A percentile compares a stretch with the other conserved stretches of the same genome.
These are phyloP conservation scores for Aspergillus hancockii DNA, from an alignment of 495 filamentous ascomycete genomes.

Conservation along the genomic window DNA sequence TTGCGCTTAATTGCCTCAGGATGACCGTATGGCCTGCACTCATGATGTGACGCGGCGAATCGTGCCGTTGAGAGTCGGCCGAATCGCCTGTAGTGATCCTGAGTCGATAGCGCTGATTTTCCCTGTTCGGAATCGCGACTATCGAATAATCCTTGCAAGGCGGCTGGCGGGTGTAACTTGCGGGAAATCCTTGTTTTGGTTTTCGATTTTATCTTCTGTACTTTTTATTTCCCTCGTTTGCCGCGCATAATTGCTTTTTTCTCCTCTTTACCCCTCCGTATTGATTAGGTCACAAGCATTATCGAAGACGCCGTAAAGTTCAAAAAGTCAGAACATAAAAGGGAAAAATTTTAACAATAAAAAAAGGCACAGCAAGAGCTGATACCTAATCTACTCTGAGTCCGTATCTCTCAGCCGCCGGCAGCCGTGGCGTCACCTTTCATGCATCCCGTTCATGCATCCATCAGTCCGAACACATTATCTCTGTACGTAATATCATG, in stretches of 20 bases:
- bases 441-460: neutral
- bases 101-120: slow-evolving; percentile 13
- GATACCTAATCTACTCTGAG: neutral
- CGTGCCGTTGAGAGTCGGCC: neutral
- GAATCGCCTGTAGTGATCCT: slow-evolving; percentile 2
- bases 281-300: neutral
- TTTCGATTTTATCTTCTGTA: neutral
- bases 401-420: neutral
- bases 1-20: slow-evolving; percentile 4
- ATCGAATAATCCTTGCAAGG: neutral
- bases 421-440: neutral
- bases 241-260: neutral
- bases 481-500: neutral
- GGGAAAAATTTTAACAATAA: neutral
- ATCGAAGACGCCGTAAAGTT: neutral
- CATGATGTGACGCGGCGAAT: slow-evolving; percentile 5
- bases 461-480: neutral
- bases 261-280: neutral
- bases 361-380: neutral
- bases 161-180: slow-evolving; percentile 1
- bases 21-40: slow-evolving; percentile 10
- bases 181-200: neutral
- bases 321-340: neutral
- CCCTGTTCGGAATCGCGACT: slow-evolving; percentile 10
- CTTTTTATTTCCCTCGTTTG: neutral